These are phyloP conservation scores for Dissophora globulifera DNA, from an alignment of 192 early-diverging fungal species.

Conservation along the genomic window DNA sequence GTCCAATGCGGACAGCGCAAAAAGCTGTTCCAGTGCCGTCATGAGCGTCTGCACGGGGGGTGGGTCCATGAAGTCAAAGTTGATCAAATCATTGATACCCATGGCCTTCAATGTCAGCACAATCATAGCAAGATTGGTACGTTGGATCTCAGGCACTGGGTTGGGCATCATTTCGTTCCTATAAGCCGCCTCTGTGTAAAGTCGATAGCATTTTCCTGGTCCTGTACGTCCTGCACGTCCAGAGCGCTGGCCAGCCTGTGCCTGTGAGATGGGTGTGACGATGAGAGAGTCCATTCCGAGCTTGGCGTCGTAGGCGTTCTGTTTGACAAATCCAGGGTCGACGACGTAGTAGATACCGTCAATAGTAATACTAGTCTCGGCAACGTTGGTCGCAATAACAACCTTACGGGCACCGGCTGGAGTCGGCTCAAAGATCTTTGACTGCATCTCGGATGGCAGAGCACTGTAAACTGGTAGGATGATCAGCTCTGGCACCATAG, in stretches of 20 bases:
- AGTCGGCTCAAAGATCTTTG: slow-evolving; percentile 94
- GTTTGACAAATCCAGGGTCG: slow-evolving; percentile 96
- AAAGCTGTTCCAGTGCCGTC: slow-evolving; percentile 94
- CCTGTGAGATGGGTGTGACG: slow-evolving; percentile 91
- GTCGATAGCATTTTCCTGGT: slow-evolving; percentile 93
- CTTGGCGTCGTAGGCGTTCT: slow-evolving; percentile 96
- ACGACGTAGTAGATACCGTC: slow-evolving; percentile 98
- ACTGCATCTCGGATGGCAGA: slow-evolving; percentile 94
- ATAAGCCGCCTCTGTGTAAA: slow-evolving; percentile 95
- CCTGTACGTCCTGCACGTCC: slow-evolving; percentile 98
- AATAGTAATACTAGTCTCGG: slow-evolving; percentile 98
- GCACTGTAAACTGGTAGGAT: slow-evolving; percentile 95
- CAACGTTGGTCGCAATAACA: slow-evolving; percentile 98
- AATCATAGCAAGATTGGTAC: slow-evolving; percentile 91
- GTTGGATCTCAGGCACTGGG: slow-evolving; percentile 97
- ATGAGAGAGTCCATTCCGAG: slow-evolving; percentile 98
- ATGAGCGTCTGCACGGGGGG: slow-evolving; percentile 93
- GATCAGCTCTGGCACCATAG: slow-evolving; percentile 76
- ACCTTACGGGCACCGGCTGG: slow-evolving; percentile 84
- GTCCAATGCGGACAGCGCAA: slow-evolving; percentile 92
- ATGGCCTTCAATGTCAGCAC: slow-evolving; percentile 95
- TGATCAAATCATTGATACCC: slow-evolving; percentile 90
- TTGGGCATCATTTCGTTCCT: slow-evolving; percentile 94
- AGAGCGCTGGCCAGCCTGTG: slow-evolving; percentile 92
- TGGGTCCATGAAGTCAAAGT: slow-evolving; percentile 99